phyloP scores from a whole-genome alignment of 257 asterid genomes.

The Penstemon newberryi region DNA sequence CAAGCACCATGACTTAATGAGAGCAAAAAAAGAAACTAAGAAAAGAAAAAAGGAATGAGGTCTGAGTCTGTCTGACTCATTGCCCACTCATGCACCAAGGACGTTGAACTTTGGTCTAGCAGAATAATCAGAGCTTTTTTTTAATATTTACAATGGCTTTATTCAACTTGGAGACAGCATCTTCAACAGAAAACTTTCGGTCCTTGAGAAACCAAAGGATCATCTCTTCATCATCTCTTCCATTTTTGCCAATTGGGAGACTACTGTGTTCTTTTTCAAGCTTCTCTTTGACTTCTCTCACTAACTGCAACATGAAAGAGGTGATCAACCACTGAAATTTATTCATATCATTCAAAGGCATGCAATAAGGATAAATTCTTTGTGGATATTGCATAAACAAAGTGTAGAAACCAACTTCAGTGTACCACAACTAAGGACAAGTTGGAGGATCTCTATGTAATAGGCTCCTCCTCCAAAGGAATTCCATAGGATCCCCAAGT shows the following conservation, averaged over 20 bases:
- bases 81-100: not conserved
- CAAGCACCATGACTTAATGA: not conserved
- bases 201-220: slow-evolving; percentile 92
- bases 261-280: slow-evolving; percentile 59
- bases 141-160: slow-evolving; percentile 73
- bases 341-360: slow-evolving; percentile 16
- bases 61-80: not conserved
- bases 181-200: slow-evolving; percentile 69
- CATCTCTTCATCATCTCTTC: slow-evolving; percentile 93
- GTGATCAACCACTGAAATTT: slow-evolving; percentile 20
- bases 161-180: slow-evolving; percentile 67
- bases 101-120: not conserved
- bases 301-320: slow-evolving; percentile 55
- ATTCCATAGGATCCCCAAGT: too few species aligned
- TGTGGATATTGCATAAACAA: not conserved
- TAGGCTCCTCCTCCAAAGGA: not conserved
- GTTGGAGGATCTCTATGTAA: not conserved
- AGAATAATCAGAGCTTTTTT: slow-evolving; percentile 1
- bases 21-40: not conserved
- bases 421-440: slow-evolving; percentile 2
- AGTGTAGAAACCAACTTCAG: not conserved
- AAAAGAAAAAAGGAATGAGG: not conserved
- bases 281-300: slow-evolving; percentile 73
- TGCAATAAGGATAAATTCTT: slow-evolving; percentile 4
- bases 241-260: slow-evolving; percentile 84